Evolutionary conservation across 2,329 filamentous ascomycete species (phyloP), one percentile per base, ranked within the genome.

Genomic region (Emmonsia crescens): DNA sequence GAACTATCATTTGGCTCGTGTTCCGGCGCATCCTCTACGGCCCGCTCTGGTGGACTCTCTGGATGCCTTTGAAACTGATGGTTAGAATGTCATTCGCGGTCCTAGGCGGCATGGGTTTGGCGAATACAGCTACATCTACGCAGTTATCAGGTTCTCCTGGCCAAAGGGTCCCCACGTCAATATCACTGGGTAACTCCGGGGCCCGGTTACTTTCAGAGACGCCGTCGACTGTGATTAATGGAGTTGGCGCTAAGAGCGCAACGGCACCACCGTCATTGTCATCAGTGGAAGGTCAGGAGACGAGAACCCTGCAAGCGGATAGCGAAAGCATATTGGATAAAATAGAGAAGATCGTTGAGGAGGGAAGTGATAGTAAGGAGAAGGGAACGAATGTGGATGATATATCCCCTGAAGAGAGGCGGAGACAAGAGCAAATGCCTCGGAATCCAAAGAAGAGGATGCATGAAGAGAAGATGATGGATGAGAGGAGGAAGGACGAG

Each of bases 1-100:
- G 78, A 5, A 96, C 91, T 0, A 85, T 92, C 49, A 80, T 79
- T 36, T 99, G 94, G 94, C 81, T 99, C 8, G 72, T 96, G 6
- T 96, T 95, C 70, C 81, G 94, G 33, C 80, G 94, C 52, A 79
- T 93, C 48, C 71, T 99, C 8, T 99, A 95, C 77, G 93, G 94
- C 0, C 94, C 94, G 1, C 75, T 90, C 62, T 95, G 89, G 87
- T 94, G 91, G 89, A 79, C 97, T 27, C 75, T 96, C 29, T 93
- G 89, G 83, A 78, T 94, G 62, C 93, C 93, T 1, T 68, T 93
- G n/a, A 85, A 86, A 68, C 73, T 89, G 24, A 65, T 87, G 12
- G 87, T 87, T 69, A 85, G 82, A 33, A 73, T 83, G 59, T 73
- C 82, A 16, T 78, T 86, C 62, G 79, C 80, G 19, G 76, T 86